Evolutionary conservation across 2,329 filamentous ascomycete species (phyloP).

Genomic region (Pyrenophora teres): DNA sequence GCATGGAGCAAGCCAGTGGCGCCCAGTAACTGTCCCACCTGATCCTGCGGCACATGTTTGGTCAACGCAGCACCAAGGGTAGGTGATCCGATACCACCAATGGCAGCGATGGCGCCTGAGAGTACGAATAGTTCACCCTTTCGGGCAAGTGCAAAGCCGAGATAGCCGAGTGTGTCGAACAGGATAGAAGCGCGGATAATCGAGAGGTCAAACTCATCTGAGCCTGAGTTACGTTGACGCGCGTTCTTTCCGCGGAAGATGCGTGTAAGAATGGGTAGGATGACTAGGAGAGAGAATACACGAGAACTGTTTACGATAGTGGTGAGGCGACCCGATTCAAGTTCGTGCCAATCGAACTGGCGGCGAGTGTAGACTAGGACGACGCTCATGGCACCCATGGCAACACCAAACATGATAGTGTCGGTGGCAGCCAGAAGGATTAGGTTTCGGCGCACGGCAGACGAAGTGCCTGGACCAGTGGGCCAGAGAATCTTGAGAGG

Average conservation of each 20-base stretch:
- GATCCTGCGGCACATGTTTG: constrained; percentile 85
- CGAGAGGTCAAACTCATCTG: constrained; percentile 76
- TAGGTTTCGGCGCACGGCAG: constrained; percentile 76
- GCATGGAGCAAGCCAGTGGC: constrained; percentile 86
- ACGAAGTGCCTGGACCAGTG: constrained; percentile 64
- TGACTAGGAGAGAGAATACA: constrained; percentile 72
- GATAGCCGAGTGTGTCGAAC: constrained; percentile 75
- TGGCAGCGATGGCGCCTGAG: constrained; percentile 72
- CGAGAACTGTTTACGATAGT: constrained; percentile 78
- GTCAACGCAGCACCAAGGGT: constrained; percentile 83
- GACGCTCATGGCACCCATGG: constrained; percentile 80
- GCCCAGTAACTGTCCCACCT: constrained; percentile 84
- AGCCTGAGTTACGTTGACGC: constrained; percentile 60
- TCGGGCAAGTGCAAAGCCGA: constrained; percentile 73
- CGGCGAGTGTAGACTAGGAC: constrained; percentile 82
- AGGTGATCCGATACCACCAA: constrained; percentile 84
- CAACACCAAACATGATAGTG: constrained; percentile 77
- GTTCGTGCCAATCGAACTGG: constrained; percentile 79
- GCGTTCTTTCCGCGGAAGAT: constrained; percentile 65
- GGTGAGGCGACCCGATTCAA: constrained; percentile 80
- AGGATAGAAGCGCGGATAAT: constrained; percentile 75
- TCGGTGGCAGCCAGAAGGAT: constrained; percentile 79
- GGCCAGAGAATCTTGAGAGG: constrained; percentile 81
- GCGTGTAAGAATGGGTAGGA: constrained; percentile 79
- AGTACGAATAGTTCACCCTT: constrained; percentile 68